These are phyloP conservation scores for Diutina ranongensis DNA, from an alignment of 1,139 yeast species.

Conservation along the genomic window DNA sequence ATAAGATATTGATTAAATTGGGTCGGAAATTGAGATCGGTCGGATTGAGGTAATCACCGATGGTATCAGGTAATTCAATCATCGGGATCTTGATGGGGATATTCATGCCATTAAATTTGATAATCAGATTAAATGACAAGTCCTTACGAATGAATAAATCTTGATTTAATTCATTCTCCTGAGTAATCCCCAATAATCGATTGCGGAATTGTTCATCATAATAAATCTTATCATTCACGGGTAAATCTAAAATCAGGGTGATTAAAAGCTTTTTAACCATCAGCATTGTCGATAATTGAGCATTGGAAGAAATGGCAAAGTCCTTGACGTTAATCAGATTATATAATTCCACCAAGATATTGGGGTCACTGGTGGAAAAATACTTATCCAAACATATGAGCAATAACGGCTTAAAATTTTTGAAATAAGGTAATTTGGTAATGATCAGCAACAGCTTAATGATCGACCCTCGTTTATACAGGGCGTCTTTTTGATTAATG, in stretches of 20 bases:
- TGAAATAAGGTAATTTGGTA: slow-evolving; percentile 40
- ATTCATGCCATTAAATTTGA: slow-evolving; percentile 27
- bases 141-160: slow-evolving; percentile 33
- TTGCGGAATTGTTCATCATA: slow-evolving; percentile 10
- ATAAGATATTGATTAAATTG: slow-evolving; percentile 26
- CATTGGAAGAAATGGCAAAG: slow-evolving; percentile 14
- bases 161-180: not conserved
- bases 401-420: slow-evolving; percentile 47
- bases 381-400: slow-evolving; percentile 41
- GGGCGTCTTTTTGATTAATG: slow-evolving; percentile 34
- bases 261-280: slow-evolving; percentile 19
- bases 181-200: slow-evolving; percentile 1
- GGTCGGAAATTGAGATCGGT: slow-evolving; percentile 27
- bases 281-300: slow-evolving; percentile 8
- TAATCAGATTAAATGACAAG: slow-evolving; percentile 30
- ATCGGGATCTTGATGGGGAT: slow-evolving; percentile 19
- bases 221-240: slow-evolving; percentile 30
- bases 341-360: slow-evolving; percentile 19
- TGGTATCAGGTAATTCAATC: slow-evolving; percentile 26
- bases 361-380: slow-evolving; percentile 18
- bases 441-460: slow-evolving; percentile 46
- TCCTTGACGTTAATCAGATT: slow-evolving; percentile 24
- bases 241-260: slow-evolving; percentile 36
- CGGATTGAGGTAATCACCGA: slow-evolving; percentile 39
- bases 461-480: slow-evolving; percentile 40